A percentile compares a stretch with the other conserved stretches of the same genome.
Evolutionary conservation across 306 rosid species (phyloP).

Genomic region (Senna tora): DNA sequence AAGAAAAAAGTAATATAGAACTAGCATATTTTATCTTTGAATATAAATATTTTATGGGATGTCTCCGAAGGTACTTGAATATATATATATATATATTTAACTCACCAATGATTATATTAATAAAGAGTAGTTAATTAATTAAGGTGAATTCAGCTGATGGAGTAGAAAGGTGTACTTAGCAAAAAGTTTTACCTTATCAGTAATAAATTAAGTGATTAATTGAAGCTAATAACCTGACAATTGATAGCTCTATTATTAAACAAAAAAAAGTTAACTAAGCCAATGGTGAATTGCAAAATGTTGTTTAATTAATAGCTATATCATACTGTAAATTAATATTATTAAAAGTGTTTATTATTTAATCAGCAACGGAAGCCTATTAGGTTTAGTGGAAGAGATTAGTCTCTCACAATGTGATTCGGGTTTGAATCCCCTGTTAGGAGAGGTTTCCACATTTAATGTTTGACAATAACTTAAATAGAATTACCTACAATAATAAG

Average conservation of each 20-base stretch:
- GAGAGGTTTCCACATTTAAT: no score
- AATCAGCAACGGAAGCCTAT: no score
- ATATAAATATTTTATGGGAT: no score
- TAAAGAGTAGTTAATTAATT: not conserved
- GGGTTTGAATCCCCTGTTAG: no score
- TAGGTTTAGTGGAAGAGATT: no score
- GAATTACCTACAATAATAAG: no score
- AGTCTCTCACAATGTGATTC: no score
- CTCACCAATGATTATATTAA: not conserved
- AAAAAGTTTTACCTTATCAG: slow-evolving; percentile 17
- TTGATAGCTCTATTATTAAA: slow-evolving; percentile 5
- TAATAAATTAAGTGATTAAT: not conserved
- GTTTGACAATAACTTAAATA: no score
- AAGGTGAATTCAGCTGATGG: not conserved
- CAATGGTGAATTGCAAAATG: slow-evolving; percentile 1
- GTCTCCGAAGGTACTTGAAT: no score
- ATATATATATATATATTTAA: not conserved
- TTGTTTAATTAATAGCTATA: slow-evolving; percentile 13
- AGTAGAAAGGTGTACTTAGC: slow-evolving; percentile 2
- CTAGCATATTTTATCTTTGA: not conserved
- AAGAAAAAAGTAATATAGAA: not conserved
- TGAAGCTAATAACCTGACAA: slow-evolving; percentile 24
- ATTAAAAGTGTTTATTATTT: slow-evolving; percentile 1
- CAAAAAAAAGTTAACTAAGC: not conserved
- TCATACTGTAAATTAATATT: not conserved